Percentiles rank a stretch among this genome's conserved stretches.
Evolutionary conservation across 257 asterid genomes (phyloP).

Genomic region (Lycium barbarum): DNA sequence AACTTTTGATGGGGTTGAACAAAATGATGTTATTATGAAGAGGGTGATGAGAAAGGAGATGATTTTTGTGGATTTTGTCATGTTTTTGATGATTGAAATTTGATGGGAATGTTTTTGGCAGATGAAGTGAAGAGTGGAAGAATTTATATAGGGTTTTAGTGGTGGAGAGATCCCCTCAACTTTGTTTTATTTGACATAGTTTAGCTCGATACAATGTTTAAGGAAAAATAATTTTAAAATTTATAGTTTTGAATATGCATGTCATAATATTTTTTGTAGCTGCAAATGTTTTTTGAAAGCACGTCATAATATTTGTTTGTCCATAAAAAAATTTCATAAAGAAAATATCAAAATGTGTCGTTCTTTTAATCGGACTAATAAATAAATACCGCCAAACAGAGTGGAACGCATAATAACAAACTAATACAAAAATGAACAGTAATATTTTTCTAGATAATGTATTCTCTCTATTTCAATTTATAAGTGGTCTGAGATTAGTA

Average conservation of each 20-base stretch:
- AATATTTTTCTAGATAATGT: no score
- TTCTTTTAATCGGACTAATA: no score
- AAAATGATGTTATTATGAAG: conserved; percentile 25
- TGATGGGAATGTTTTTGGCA: not conserved
- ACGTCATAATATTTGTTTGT: no score
- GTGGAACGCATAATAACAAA: no score
- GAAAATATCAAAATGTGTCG: no score
- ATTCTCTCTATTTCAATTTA: no score
- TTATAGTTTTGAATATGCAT: not conserved
- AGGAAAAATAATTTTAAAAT: not conserved
- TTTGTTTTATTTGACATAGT: not conserved
- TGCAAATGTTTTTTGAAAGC: not conserved
- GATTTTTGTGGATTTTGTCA: conserved; percentile 8
- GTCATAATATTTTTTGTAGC: not conserved
- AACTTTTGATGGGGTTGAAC: conserved; percentile 25
- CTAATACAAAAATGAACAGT: no score
- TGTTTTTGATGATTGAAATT: not conserved
- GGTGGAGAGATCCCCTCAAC: not conserved
- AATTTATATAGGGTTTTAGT: conserved; percentile 13
- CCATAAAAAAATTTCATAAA: no score
- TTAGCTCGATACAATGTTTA: not conserved
- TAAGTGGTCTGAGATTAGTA: no score
- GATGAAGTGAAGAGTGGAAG: not conserved
- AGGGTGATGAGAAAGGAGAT: conserved; percentile 23
- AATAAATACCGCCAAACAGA: no score